These are phyloP conservation scores for Pseudogymnoascus pannorum DNA, from an alignment of 2,329 filamentous ascomycete genomes.

Conservation along the genomic window DNA sequence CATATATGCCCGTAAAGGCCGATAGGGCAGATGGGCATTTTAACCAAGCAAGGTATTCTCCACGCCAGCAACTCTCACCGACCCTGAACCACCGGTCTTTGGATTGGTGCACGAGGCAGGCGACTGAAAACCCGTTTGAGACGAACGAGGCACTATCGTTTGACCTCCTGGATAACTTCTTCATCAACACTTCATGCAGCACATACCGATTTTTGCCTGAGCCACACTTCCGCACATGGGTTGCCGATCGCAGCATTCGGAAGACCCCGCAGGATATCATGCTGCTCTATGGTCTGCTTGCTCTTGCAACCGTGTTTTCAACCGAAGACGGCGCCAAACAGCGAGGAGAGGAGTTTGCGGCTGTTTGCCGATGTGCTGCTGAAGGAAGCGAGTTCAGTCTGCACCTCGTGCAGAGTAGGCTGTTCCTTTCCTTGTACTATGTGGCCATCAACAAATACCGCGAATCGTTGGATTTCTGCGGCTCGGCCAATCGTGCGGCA, in stretches of 20 bases:
- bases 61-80: conserved; percentile 11
- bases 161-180: conserved; percentile 48
- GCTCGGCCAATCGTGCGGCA: conserved; percentile 53
- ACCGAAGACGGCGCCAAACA: conserved; percentile 36
- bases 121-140: conserved; percentile 43
- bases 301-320: conserved; percentile 49
- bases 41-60: too few species aligned
- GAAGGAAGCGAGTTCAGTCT: conserved; percentile 47
- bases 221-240: conserved; percentile 46
- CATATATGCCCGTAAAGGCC: conserved; percentile 18
- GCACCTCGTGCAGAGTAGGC: conserved; percentile 58
- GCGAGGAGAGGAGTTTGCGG: conserved; percentile 41
- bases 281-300: conserved; percentile 53
- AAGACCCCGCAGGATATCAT: conserved; percentile 49
- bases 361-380: conserved; percentile 51
- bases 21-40: not conserved
- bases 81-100: not conserved
- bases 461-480: conserved; percentile 57
- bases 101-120: conserved; percentile 27
- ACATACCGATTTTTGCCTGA: conserved; percentile 50
- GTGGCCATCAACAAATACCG: conserved; percentile 52
- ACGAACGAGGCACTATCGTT: conserved; percentile 41
- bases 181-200: conserved; percentile 47
- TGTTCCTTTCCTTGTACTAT: conserved; percentile 61
- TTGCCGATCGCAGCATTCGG: conserved; percentile 34